Conservation (phyloP, 2,329 filamentous ascomycete genomes). For the Aspergillus quadricinctus region DNA sequence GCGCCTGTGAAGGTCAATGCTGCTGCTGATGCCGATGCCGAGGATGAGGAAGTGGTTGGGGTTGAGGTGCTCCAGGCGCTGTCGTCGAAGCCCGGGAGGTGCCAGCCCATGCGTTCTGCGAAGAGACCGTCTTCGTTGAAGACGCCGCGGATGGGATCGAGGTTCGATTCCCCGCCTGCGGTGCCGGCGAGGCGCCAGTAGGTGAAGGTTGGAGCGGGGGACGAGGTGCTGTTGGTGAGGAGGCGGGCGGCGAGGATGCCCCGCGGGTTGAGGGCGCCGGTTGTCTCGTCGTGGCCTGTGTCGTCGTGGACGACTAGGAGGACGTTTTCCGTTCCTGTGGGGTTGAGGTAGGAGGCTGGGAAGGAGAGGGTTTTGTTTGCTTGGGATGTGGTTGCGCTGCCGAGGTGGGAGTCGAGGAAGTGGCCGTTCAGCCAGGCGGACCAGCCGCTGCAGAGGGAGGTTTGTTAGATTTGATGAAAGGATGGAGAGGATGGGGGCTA, state of each 20-base stretch:
- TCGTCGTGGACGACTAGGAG: constrained; percentile 60
- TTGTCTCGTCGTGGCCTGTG: constrained; percentile 29
- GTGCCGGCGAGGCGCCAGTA: constrained; percentile 57
- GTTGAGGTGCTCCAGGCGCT: constrained; percentile 37
- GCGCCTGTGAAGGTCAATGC: constrained; percentile 43
- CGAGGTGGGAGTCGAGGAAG: constrained; percentile 54
- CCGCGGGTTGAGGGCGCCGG: constrained; percentile 26
- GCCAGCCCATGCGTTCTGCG: constrained; percentile 56
- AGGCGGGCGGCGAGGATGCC: constrained; percentile 45
- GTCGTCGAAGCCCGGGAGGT: constrained; percentile 54
- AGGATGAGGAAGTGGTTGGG: constrained; percentile 15
- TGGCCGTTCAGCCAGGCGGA: constrained; percentile 55
- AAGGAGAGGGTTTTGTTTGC: constrained; percentile 44
- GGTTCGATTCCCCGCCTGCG: constrained; percentile 48
- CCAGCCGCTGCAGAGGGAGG: constrained; percentile 42
- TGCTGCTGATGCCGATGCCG: too few species aligned
- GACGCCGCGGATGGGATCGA: constrained; percentile 54
- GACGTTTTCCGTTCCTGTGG: constrained; percentile 50
- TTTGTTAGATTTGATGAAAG: not conserved
- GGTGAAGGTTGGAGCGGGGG: constrained; percentile 44
- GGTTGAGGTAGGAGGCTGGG: constrained; percentile 44
- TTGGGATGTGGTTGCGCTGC: constrained; percentile 24
- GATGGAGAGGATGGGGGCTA: not conserved
- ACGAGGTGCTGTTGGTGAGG: constrained; percentile 28
- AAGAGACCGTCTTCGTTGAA: constrained; percentile 57